phyloP scores from a whole-genome alignment of 805 yeast genomes.

The Suhomyces kilbournensis region DNA sequence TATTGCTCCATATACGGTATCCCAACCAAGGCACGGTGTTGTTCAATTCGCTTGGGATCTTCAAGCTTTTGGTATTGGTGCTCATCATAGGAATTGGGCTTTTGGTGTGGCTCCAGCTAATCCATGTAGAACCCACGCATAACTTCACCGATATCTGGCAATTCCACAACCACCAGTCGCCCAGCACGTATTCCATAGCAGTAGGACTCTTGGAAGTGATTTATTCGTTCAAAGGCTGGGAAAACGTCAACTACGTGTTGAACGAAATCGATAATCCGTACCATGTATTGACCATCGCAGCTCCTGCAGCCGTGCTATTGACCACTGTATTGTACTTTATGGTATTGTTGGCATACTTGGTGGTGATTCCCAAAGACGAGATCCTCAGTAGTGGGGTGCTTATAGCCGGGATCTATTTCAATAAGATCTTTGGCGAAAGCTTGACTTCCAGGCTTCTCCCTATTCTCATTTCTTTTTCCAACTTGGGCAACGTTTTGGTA shows the following conservation, averaged over 20 bases:
- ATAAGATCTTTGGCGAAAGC: constrained; percentile 55
- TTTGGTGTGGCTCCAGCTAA: constrained; percentile 33
- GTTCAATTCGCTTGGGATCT: constrained; percentile 52
- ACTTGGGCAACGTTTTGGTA: constrained; percentile 62
- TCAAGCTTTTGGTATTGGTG: constrained; percentile 50
- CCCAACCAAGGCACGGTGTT: constrained; percentile 51
- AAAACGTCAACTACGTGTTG: constrained; percentile 62
- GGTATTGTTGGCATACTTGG: constrained; percentile 56
- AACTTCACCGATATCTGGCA: constrained; percentile 37
- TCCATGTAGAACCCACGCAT: constrained; percentile 17
- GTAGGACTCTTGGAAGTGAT: constrained; percentile 59
- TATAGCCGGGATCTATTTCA: constrained; percentile 61
- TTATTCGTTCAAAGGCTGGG: constrained; percentile 70
- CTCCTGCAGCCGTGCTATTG: constrained; percentile 53
- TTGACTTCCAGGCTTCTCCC: constrained; percentile 50
- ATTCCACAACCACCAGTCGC: constrained; percentile 14
- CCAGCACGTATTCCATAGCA: constrained; percentile 46
- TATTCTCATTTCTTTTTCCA: constrained; percentile 56
- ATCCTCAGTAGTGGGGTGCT: constrained; percentile 55
- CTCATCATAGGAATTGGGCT: constrained; percentile 49
- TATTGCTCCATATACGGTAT: constrained; percentile 45
- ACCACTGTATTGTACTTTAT: constrained; percentile 54
- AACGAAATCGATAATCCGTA: constrained; percentile 57
- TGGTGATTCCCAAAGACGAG: constrained; percentile 49
- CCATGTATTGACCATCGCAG: constrained; percentile 55